Evolutionary conservation across 2,329 filamentous ascomycete species (phyloP).

Genomic region (Fusarium piperis): DNA sequence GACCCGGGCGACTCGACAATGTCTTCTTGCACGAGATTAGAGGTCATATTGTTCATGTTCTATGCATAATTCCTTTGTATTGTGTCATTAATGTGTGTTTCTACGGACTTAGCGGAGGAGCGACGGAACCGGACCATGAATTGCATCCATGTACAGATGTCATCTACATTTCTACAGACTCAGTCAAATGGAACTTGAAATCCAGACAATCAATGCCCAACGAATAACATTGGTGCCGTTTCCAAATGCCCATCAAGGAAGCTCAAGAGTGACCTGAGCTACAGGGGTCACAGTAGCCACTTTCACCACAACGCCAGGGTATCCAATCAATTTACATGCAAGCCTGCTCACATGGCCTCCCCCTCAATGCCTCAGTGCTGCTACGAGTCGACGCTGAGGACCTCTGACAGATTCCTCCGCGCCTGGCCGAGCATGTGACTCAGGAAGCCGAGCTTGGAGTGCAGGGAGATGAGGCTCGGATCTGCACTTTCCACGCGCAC

Average conservation of each 20-base stretch:
- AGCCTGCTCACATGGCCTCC: constrained; percentile 19
- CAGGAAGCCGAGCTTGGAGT: constrained; percentile 83
- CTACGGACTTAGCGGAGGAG: constrained; percentile 27
- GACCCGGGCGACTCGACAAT: constrained; percentile 1
- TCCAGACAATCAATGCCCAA: neutral
- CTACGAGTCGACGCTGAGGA: constrained; percentile 71
- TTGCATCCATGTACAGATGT: constrained; percentile 40
- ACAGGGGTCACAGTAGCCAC: constrained; percentile 4
- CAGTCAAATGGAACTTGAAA: constrained; percentile 16
- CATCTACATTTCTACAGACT: constrained; percentile 36
- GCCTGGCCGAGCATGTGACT: constrained; percentile 77
- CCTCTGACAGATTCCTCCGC: constrained; percentile 76
- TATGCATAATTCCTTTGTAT: constrained; percentile 30
- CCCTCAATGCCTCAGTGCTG: constrained; percentile 16
- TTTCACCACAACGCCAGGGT: constrained; percentile 35
- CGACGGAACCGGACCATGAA: constrained; percentile 34
- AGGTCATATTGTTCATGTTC: constrained; percentile 7
- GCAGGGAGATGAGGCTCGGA: constrained; percentile 83
- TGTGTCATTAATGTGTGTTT: constrained; percentile 22
- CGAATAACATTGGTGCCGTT: constrained; percentile 3
- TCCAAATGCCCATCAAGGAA: neutral
- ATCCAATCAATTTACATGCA: constrained; percentile 40
- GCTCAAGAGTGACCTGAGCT: neutral
- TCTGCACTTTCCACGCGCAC: constrained; percentile 89
- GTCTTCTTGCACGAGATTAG: constrained; percentile 22